Base-by-base conservation (phyloP, 2,329 filamentous ascomycete species). In the Stagonosporopsis cucurbitacearum region DNA sequence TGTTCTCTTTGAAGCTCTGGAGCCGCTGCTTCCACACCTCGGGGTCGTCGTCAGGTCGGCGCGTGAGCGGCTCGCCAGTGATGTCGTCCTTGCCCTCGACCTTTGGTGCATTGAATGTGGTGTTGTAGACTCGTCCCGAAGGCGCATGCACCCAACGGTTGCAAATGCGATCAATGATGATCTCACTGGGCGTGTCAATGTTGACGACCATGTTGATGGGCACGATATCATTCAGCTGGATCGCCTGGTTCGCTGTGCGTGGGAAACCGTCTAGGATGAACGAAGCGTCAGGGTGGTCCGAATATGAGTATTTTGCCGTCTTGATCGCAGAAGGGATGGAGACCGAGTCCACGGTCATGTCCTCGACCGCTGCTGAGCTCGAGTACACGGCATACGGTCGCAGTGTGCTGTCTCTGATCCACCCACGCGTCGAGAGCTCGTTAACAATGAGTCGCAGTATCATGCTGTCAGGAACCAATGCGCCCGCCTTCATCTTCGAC, bases 181-280 rank as follows among this genome's bases (percentile, higher is more conserved):
- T 91, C 8, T 89, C 85, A 30, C 90, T 86, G 0, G 95, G 95
- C 0, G 94, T 98, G 71, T 89, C 84, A 65, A 98, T 82, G 51
- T 90, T 92, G 56, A 97, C 88, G 44, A 92, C 95, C 58, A 97
- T 85, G 77, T 99, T 99, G 74, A 99, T 93, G n/a, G 94, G 92
- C 28, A 98, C 85, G 30, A 97, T 82, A 41, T 81, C 79, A 72
- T 96, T 92, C 43, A 98, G 84, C 54, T 88, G 88, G 37, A 79
- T 75, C 25, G 93, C 95, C 77, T 99, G 95, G 3, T 80, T 73
- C 0, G 90, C 89, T 6, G 91, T 99, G 63, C 95, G 89, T 2
- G 95, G 95, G 77, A 98, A 99, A 15, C 95, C 95, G 74, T 99
- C 95, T 49, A 99, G 88, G 62, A 99, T 90, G 75, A 97, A 98